Base-by-base conservation (phyloP, 257 asterid genomes). In the Hygrophila difformis region DNA sequence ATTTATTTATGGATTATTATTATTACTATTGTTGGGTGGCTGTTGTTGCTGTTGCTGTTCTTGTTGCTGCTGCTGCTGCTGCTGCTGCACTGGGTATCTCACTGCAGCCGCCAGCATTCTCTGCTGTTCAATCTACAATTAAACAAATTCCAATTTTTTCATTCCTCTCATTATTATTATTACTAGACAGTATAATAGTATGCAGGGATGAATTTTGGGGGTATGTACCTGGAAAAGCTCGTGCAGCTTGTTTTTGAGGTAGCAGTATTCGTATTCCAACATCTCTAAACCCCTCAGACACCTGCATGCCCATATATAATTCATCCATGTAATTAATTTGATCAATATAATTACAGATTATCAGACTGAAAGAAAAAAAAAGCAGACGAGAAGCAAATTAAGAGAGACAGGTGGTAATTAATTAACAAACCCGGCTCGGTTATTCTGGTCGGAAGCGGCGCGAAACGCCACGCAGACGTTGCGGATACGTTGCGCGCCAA, bases 81-180 rank as follows among this genome's bases (percentile, higher is more conserved):
- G 59, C 23, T 49, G 53, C 57, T 49, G 71, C 45, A 58, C 50
- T 40, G 94, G 95, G 59, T 83, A 84, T 63, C 97, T 84, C 40
- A 71, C 81, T 45, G 77, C 72, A 49, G 77, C 78, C 29, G 94
- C 98, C 36, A 85, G 73, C 49, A 66, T 50, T 45, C 89, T 69
- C 65, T 84, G 94, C 67, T 89, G 98, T 72, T 89, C 96, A 23
- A 89, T 79, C 96, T 89, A 78, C n/a, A n/a, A n/a, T n/a, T n/a
- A n/a, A n/a, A n/a, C n/a, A n/a, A n/a, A n/a, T 8, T 26, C 31
- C 31, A 26, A 26, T 26, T 26, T 26, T 5, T 26, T 24, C n/a
- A n/a, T n/a, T n/a, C n/a, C n/a, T n/a, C n/a, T n/a, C n/a, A n/a
- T n/a, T n/a, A n/a, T n/a, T n/a, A n/a, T n/a, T n/a, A n/a, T n/a